Conservation (phyloP, 495 filamentous ascomycete genomes). For the Annulohypoxylon stygium region DNA sequence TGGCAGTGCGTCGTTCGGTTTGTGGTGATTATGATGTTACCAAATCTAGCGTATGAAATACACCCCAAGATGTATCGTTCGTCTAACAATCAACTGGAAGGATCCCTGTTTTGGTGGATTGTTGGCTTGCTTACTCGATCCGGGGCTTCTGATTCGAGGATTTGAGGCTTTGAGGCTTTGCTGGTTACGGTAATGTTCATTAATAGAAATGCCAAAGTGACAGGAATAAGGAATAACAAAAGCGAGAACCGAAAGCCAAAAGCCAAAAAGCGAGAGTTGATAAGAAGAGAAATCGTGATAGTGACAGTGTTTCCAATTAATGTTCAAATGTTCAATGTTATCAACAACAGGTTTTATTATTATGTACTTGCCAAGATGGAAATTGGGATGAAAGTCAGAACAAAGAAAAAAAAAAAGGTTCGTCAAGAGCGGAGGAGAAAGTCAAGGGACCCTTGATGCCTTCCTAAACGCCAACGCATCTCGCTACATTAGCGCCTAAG, state of each 20-base stretch:
- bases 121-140: slow-evolving; percentile 29
- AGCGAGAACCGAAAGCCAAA: not conserved
- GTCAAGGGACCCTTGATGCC: slow-evolving; percentile 41
- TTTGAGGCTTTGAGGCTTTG: slow-evolving; percentile 31
- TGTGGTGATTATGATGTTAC: slow-evolving; percentile 44
- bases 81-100: slow-evolving; percentile 16
- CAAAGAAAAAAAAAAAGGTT: slow-evolving; percentile 37
- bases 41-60: slow-evolving; percentile 36
- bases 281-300: slow-evolving; percentile 23
- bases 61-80: slow-evolving; percentile 21
- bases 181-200: slow-evolving; percentile 16
- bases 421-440: slow-evolving; percentile 28
- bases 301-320: not conserved
- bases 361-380: slow-evolving; percentile 28
- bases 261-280: slow-evolving; percentile 24
- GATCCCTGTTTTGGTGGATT: slow-evolving; percentile 26
- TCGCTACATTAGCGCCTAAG: slow-evolving; percentile 48
- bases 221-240: not conserved
- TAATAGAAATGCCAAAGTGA: slow-evolving; percentile 20
- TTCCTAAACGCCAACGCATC: slow-evolving; percentile 47
- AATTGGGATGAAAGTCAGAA: slow-evolving; percentile 26
- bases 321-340: not conserved
- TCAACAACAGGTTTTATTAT: slow-evolving; percentile 30
- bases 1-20: slow-evolving; percentile 49
- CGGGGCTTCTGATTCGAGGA: slow-evolving; percentile 22